Base-by-base conservation (phyloP, 768 basidiomycete species). In the Plicaturopsis crispa region DNA sequence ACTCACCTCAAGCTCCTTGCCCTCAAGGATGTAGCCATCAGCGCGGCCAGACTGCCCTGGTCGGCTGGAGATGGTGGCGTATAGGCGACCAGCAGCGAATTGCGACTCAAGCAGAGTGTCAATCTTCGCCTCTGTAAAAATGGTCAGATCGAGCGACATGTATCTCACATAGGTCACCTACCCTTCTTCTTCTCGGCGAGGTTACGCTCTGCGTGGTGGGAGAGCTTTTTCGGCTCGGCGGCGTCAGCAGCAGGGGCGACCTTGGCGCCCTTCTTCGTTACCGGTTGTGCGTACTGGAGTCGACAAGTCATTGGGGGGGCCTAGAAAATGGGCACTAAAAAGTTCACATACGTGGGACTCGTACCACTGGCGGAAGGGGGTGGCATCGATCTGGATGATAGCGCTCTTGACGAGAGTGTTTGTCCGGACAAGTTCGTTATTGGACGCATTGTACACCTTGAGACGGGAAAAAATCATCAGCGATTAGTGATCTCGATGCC, bases 341-440 rank as follows among this genome's bases (percentile, higher is more conserved):
- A 13, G 20, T 6, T 11, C 24, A 80, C 91, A 52, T 64, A 93
- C 91, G 69, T 98, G 93, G 28, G 89, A 70, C 70, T 99, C 96
- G 61, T 97, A 99, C 93, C 93, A 98, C 71, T 97, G 93, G 50
- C 93, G 81, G 88, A 98, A 99, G 46, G 96, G 96, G 22, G 94
- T 82, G 47, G 96, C 94, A 70, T 99, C 96, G 56, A 99, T 65
- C 63, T 98, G 93, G 65, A 99, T 88, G 68, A 99, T 85, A 49
- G 86, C 86, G 45, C 84, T 74, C 75, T 94, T 97, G 60, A 99
- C 96, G 41, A 99, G 82, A 39, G 96, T 99, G 73, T 99, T 98
- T 55, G 96, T 99, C 55, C 96, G 89, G 59, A 99, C 94, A 57
- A 98, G 81, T 69, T 99, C 96, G 70, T 99, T 99, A 81, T 98